Conservation (phyloP, 305 asterid species). For the Fraxinus baroniana region DNA sequence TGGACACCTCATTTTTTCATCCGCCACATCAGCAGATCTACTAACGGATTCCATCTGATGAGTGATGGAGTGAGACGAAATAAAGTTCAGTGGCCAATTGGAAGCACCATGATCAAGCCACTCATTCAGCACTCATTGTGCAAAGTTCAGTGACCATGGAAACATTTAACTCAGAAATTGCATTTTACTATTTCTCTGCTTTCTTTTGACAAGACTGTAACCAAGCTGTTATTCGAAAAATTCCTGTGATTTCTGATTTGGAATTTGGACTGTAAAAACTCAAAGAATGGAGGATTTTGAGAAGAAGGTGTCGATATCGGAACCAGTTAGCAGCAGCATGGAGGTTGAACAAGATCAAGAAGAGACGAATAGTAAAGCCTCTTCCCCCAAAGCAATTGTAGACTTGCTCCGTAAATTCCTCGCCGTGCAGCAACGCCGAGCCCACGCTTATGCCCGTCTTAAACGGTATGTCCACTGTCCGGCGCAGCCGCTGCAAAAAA, state of each 20-base stretch:
- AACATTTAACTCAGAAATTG: neutral
- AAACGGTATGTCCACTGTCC: slow-evolving; percentile 47
- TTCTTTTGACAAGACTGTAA: neutral
- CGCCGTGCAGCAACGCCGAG: slow-evolving; percentile 78
- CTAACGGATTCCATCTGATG: no score
- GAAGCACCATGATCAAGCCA: no score
- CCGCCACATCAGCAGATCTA: no score
- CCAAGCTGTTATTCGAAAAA: neutral
- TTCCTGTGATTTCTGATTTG: neutral
- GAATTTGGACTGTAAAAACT: neutral
- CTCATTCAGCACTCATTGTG: no score
- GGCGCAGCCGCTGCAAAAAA: neutral
- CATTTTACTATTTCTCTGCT: neutral
- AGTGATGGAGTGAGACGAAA: no score
- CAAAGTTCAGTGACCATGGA: no score
- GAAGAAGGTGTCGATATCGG: slow-evolving; percentile 58
- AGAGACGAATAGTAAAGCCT: slow-evolving; percentile 14
- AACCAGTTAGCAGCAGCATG: slow-evolving; percentile 29
- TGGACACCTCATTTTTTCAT: no score
- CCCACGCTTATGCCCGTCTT: slow-evolving; percentile 78
- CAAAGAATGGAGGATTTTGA: slow-evolving; percentile 58
- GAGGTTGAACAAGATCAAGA: slow-evolving; percentile 29
- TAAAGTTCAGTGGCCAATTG: no score
- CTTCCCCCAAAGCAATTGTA: slow-evolving; percentile 25
- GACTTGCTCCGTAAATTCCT: slow-evolving; percentile 72